Conservation (phyloP, 306 rosid genomes). For the Trifolium repens region DNA sequence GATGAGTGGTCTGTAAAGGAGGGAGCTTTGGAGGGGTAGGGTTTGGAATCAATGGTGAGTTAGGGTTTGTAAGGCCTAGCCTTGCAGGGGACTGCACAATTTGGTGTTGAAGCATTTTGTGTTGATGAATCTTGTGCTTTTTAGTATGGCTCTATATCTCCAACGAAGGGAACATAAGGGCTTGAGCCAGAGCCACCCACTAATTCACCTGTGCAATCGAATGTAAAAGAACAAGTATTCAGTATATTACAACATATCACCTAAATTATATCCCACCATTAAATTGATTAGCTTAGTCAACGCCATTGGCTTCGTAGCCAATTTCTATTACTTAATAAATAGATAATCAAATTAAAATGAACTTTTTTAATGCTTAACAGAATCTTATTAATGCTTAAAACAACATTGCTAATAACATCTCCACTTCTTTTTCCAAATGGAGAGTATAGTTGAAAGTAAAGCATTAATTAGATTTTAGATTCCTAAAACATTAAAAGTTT, state of each 20-base stretch:
- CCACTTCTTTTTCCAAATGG: too few species aligned
- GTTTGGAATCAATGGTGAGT: constrained; percentile 75
- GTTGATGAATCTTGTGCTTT: background rate
- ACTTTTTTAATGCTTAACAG: too few species aligned
- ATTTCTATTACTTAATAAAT: too few species aligned
- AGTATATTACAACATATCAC: background rate
- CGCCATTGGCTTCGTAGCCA: too few species aligned
- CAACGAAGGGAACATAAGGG: background rate
- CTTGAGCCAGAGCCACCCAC: background rate
- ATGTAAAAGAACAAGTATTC: background rate
- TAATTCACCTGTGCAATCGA: constrained; percentile 7
- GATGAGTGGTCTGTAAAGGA: constrained; percentile 53
- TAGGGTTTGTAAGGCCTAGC: constrained; percentile 79
- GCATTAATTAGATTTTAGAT: too few species aligned
- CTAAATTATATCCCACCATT: background rate
- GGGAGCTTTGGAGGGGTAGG: constrained; percentile 78
- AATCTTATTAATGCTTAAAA: too few species aligned
- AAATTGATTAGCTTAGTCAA: too few species aligned
- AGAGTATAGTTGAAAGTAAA: too few species aligned
- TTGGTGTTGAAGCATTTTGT: constrained; percentile 77
- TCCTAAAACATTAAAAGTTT: too few species aligned
- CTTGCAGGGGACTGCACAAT: constrained; percentile 88
- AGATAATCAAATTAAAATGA: too few species aligned
- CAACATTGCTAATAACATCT: too few species aligned
- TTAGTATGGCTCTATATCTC: background rate